Conservation (phyloP, 768 basidiomycete species). For the Leccinum subtestaceum region DNA sequence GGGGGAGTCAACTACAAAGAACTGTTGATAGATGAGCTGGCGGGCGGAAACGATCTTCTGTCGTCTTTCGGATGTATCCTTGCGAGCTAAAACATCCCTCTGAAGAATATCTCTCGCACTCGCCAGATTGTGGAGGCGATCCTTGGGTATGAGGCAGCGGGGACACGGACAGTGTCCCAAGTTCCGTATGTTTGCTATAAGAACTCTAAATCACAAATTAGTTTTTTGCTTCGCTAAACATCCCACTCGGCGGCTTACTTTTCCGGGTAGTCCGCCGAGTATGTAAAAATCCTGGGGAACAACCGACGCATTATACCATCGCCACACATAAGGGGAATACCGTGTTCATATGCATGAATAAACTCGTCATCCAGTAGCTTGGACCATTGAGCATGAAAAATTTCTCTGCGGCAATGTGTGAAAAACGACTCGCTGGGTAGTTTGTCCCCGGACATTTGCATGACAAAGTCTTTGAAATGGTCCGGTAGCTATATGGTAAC, state of each 20-base stretch:
- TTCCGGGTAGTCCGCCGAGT: not conserved
- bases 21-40: not conserved
- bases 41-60: not conserved
- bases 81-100: not conserved
- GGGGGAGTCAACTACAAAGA: not conserved
- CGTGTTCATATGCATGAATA: not conserved
- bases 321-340: not conserved
- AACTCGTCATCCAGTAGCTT: not conserved
- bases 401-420: not conserved
- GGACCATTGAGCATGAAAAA: not conserved
- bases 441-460: not conserved
- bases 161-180: not conserved
- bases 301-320: not conserved
- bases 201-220: not conserved
- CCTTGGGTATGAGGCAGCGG: not conserved
- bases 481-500: not conserved
- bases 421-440: not conserved
- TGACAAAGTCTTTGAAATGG: not conserved
- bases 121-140: not conserved
- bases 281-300: not conserved
- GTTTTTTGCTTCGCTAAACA: not conserved
- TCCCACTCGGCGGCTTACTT: not conserved
- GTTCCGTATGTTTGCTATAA: not conserved
- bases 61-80: not conserved
- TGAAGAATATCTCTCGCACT: not conserved